phyloP scores from a whole-genome alignment of 1,284 basidiomycete genomes.

The Leccinum fuscescens region DNA sequence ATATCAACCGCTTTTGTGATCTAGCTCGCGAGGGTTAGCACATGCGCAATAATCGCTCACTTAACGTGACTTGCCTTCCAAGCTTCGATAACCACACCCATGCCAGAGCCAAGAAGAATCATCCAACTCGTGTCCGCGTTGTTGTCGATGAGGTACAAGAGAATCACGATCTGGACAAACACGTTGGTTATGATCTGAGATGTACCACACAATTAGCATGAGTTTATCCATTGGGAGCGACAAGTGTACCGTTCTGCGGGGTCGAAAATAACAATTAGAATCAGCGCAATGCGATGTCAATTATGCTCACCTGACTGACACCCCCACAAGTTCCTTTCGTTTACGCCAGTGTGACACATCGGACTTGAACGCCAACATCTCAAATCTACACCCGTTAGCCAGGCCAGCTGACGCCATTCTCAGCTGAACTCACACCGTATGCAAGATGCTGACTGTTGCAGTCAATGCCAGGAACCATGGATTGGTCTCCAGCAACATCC shows the following conservation, averaged over 20 bases:
- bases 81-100: slow-evolving; percentile 88
- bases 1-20: slow-evolving; percentile 90
- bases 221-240: slow-evolving; percentile 11
- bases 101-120: slow-evolving; percentile 87
- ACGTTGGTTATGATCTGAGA: slow-evolving; percentile 87
- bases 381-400: slow-evolving; percentile 56
- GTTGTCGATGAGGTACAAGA: slow-evolving; percentile 93
- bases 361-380: slow-evolving; percentile 92
- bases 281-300: slow-evolving; percentile 6
- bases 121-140: slow-evolving; percentile 95
- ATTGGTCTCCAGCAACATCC: slow-evolving; percentile 93
- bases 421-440: slow-evolving; percentile 66
- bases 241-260: slow-evolving; percentile 42
- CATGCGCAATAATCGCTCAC: slow-evolving; percentile 14
- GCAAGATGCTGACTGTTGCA: slow-evolving; percentile 79
- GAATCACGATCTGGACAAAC: slow-evolving; percentile 85
- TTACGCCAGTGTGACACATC: slow-evolving; percentile 95
- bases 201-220: slow-evolving; percentile 9
- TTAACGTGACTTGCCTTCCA: slow-evolving; percentile 74
- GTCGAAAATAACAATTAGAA: slow-evolving; percentile 13
- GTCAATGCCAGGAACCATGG: slow-evolving; percentile 87
- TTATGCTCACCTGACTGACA: slow-evolving; percentile 65
- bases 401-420: neutral
- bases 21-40: slow-evolving; percentile 35
- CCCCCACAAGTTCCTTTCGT: slow-evolving; percentile 85